Evolutionary conservation across 1,284 basidiomycete genomes (phyloP), one percentile per base, ranked within the genome.

Genomic region (Malassezia obtusa): DNA sequence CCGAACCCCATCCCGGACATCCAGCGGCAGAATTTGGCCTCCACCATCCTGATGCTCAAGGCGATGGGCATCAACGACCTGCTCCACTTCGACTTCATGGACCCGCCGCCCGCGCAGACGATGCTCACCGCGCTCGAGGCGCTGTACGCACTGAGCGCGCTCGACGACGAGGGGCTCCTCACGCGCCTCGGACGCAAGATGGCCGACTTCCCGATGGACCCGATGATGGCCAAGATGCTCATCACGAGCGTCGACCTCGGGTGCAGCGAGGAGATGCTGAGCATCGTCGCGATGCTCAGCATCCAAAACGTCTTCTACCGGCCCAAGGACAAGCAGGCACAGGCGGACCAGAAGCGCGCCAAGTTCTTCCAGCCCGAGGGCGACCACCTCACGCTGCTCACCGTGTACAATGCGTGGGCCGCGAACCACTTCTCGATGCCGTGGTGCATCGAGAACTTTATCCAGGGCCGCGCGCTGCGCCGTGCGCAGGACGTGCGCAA

Each of bases 41-140:
- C 84, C 45, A 96, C 91, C 1, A 96, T 99, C 68, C 77, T 98
- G 17, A 86, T 90, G 76, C 80, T 99, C 58, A 98, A 98, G 74
- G 91, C 94, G 2, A 95, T 99, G 91, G 94, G 94, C 30, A 83
- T 99, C 77, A 98, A 98, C 70, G 91, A 99, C 73, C 78, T 99
- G 19, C 83, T 98, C 60, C 88, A 89, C 75, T 98, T 98, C 75
- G 92, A 96, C 75, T 99, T 96, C 73, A 96, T 98, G 92, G 94
- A 98, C 75, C 90, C 92, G 1, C 94, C 94, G 26, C 91, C 92
- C 0, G 86, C 90, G 0, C 89, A 86, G 68, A 96, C 91, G 5
- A 87, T 98, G 83, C 78, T 94, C 48, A 90, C 88, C 2, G 94
- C 94, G 0, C 77, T 98, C 33, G 92, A 98, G 74, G 84, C 86